Evolutionary conservation across 1,139 yeast species (phyloP).

Genomic region (Taiozyma sp.): DNA sequence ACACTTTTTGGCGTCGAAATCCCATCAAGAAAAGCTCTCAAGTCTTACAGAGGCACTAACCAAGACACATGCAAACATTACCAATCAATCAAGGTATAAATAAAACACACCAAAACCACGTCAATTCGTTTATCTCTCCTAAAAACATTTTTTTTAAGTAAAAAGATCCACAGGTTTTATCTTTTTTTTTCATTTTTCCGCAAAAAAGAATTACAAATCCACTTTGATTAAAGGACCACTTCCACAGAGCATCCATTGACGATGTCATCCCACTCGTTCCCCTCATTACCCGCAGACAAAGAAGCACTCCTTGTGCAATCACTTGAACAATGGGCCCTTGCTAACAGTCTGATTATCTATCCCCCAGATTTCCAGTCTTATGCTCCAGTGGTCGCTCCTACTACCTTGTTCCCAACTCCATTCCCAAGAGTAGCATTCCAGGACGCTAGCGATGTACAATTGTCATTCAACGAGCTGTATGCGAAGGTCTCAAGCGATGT

Average conservation of each 20-base stretch:
- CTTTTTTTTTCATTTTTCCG: no score
- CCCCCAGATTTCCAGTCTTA: slow-evolving; percentile 47
- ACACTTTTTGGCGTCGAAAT: background rate
- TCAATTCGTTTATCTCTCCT: no score
- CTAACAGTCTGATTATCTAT: slow-evolving; percentile 77
- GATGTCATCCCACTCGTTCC: slow-evolving; percentile 15
- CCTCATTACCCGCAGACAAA: slow-evolving; percentile 10
- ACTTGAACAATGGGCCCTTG: slow-evolving; percentile 70
- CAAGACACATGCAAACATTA: no score
- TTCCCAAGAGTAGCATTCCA: slow-evolving; percentile 66
- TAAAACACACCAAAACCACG: no score
- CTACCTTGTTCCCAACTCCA: slow-evolving; percentile 88
- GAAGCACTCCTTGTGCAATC: slow-evolving; percentile 34
- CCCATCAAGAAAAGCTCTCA: no score
- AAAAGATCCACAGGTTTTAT: slow-evolving; percentile 3
- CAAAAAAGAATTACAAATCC: background rate
- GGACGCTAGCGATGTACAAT: slow-evolving; percentile 66
- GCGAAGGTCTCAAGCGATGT: slow-evolving; percentile 53
- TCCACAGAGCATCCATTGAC: background rate
- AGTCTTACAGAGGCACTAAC: no score
- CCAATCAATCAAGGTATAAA: no score
- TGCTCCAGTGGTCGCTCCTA: slow-evolving; percentile 67
- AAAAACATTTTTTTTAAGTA: background rate
- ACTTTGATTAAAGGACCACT: no score
- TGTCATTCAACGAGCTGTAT: slow-evolving; percentile 67